Evolutionary conservation across 768 basidiomycete species (phyloP).

Genomic region (Phaeotremella skinneri): DNA sequence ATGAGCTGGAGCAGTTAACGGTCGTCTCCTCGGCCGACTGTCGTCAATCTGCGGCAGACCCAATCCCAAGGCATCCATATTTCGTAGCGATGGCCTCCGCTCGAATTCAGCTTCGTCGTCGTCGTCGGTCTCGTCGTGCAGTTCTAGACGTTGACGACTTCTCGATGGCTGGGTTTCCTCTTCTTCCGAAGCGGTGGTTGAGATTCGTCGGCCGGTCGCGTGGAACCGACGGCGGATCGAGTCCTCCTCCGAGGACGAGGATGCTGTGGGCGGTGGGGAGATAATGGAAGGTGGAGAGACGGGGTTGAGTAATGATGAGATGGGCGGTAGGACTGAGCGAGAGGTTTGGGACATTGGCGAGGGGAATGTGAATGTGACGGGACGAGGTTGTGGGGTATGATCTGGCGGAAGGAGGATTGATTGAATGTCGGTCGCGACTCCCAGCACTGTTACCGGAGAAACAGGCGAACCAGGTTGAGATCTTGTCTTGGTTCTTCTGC

Average conservation of each 20-base stretch:
- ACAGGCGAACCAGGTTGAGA: constrained; percentile 2
- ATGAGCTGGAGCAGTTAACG: constrained; percentile 32
- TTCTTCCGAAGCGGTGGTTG: constrained; percentile 43
- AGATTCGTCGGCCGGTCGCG: constrained; percentile 37
- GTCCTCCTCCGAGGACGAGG: constrained; percentile 12
- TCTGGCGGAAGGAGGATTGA: constrained; percentile 36
- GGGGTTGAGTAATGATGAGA: constrained; percentile 9
- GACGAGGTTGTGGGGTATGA: constrained; percentile 29
- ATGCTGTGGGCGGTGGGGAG: constrained; percentile 17
- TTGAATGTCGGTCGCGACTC: constrained; percentile 25
- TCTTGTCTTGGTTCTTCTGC: constrained; percentile 4
- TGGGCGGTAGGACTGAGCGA: constrained; percentile 5
- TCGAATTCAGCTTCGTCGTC: constrained; percentile 16
- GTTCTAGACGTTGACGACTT: constrained; percentile 18
- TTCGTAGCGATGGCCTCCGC: constrained; percentile 28
- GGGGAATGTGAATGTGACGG: constrained; percentile 40
- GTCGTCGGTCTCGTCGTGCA: constrained; percentile 4
- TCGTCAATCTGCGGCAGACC: constrained; percentile 38
- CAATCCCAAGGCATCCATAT: constrained; percentile 34
- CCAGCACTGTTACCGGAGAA: constrained; percentile 15
- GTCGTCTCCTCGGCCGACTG: constrained; percentile 21
- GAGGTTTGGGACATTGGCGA: constrained; percentile 19
- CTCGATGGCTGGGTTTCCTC: constrained; percentile 39
- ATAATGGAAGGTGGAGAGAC: constrained; percentile 11
- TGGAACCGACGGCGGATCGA: constrained; percentile 28